Evolutionary conservation across 2,329 filamentous ascomycete species (phyloP), one percentile per base, ranked within the genome.

Genomic region (Thielaviopsis punctulata): DNA sequence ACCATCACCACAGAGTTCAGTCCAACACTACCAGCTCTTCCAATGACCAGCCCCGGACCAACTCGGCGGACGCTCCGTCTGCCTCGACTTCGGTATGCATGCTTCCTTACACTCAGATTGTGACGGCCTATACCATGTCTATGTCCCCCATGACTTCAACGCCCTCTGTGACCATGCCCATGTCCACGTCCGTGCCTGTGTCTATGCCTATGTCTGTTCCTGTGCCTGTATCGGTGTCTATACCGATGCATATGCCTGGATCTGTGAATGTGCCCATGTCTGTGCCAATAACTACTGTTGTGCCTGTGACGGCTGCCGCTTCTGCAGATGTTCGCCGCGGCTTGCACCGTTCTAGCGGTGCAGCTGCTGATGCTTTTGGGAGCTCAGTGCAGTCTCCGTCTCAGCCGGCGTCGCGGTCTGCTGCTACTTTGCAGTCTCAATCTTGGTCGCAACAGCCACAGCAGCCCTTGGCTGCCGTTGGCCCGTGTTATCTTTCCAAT

Each of bases 381-480:
- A 75, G 77, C 58, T 68, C 76, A n/a, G 62, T 79, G 56, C 71
- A 79, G 57, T 82, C 79, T 23, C 79, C 82, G 60, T 82, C 79
- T n/a, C 79, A 82, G 60, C 79, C 79, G 22, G 77, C 78, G 2
- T 73, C 75, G 30, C 68, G 76, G 25, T 65, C 68, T 10, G 53
- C 46, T 5, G n/a, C n/a, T n/a, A 39, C 53, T 9, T 41, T 43
- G 6, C 52, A 53, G 47, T 49, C 52, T 57, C 59, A 63, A 46
- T 56, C 64, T 58, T 27, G n/a, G 2, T 15, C 13, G 2, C 30
- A 15, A 2, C 30, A n/a, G 7, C 13, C 5, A 36, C 30, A 33
- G 10, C 30, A 36, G 7, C 30, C 13, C 30, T 33, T 4, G 10
- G 7, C 30, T 15, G 10, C 30, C 30, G 12, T 9, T 9, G 13